phyloP scores from a whole-genome alignment of 345 rosid genomes.

The Lumnitzera racemosa region DNA sequence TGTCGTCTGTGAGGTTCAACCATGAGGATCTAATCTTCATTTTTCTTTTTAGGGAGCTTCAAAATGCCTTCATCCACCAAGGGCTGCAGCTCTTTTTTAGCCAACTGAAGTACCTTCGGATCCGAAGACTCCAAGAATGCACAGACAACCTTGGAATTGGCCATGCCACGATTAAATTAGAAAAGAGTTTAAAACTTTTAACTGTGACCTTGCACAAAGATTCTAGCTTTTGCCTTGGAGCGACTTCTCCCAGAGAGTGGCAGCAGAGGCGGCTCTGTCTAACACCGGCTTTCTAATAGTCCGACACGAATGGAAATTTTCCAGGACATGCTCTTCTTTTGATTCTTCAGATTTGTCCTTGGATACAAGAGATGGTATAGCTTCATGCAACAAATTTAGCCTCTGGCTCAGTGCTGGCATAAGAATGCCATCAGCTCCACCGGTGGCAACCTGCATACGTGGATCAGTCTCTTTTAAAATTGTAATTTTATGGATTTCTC shows the following conservation, averaged over 20 bases:
- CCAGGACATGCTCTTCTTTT: constrained; percentile 55
- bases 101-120: constrained; percentile 38
- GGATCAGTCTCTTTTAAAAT: too few species aligned
- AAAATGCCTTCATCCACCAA: constrained; percentile 52
- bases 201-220: constrained; percentile 91
- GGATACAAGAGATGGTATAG: constrained; percentile 60
- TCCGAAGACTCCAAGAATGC: constrained; percentile 67
- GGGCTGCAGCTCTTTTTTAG: constrained; percentile 56
- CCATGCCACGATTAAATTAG: too few species aligned
- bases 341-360: constrained; percentile 47
- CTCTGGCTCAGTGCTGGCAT: constrained; percentile 45
- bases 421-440: constrained; percentile 66
- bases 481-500: too few species aligned
- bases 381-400: constrained; percentile 48
- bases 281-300: constrained; percentile 69
- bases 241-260: constrained; percentile 62
- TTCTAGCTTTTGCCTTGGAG: constrained; percentile 49
- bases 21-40: constrained; percentile 13
- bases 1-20: too few species aligned
- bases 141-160: constrained; percentile 65
- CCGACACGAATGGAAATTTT: constrained; percentile 78
- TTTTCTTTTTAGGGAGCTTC: constrained; percentile 37
- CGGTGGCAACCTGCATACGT: constrained; percentile 49
- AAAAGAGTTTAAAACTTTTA: constrained; percentile 10
- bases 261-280: constrained; percentile 58